Percentiles rank a stretch among this genome's conserved stretches.
These are phyloP conservation scores for Epichloe baconii DNA, from an alignment of 2,329 filamentous ascomycete genomes.

Conservation along the genomic window DNA sequence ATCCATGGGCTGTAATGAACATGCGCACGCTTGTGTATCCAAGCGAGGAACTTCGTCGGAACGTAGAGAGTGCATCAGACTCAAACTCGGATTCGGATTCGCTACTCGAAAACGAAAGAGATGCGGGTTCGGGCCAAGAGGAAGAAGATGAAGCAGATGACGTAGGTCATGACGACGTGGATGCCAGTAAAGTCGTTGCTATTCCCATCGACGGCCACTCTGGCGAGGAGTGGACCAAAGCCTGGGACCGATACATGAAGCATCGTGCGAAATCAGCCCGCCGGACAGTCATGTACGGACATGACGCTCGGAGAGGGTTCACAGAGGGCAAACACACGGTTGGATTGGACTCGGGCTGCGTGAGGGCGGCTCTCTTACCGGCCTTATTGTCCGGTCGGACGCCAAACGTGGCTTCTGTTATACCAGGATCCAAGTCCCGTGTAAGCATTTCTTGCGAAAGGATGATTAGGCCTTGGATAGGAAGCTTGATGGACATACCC, in stretches of 20 bases:
- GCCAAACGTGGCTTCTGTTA: slow-evolving; percentile 21
- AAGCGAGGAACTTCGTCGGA: slow-evolving; percentile 24
- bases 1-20: slow-evolving; percentile 79
- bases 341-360: slow-evolving; percentile 76
- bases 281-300: slow-evolving; percentile 72
- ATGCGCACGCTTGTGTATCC: slow-evolving; percentile 67
- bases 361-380: slow-evolving; percentile 64
- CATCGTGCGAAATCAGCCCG: slow-evolving; percentile 20
- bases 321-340: slow-evolving; percentile 52
- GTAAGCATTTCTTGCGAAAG: slow-evolving; percentile 10
- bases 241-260: slow-evolving; percentile 42
- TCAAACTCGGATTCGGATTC: not conserved
- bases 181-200: slow-evolving; percentile 14
- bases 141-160: slow-evolving; percentile 8
- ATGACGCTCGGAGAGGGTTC: slow-evolving; percentile 65
- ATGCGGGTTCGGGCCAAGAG: not conserved
- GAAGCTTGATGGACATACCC: not conserved
- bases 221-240: slow-evolving; percentile 55
- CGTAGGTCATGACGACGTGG: not conserved
- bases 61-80: slow-evolving; percentile 10
- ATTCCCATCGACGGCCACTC: slow-evolving; percentile 29
- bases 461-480: not conserved
- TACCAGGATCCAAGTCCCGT: slow-evolving; percentile 28
- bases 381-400: slow-evolving; percentile 54
- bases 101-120: not conserved